phyloP scores from a whole-genome alignment of 1,139 yeast species.

The Candida anutae region DNA sequence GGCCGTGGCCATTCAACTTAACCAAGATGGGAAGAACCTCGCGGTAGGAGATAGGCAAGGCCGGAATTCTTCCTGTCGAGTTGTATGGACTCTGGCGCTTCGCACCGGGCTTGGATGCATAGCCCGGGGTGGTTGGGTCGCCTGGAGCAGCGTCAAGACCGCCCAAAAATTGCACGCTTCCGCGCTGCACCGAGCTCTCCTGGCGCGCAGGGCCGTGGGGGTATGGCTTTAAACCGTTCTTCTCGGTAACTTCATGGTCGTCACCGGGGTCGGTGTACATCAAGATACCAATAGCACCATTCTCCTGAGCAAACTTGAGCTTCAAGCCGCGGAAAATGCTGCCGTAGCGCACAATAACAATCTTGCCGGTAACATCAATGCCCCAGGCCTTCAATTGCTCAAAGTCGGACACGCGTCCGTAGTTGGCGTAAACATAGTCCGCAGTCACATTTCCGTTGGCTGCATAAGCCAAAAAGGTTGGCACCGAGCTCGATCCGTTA shows the following conservation, averaged over 20 bases:
- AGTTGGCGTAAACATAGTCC: slow-evolving; percentile 35
- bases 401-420: slow-evolving; percentile 33
- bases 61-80: slow-evolving; percentile 40
- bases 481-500: slow-evolving; percentile 32
- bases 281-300: slow-evolving; percentile 38
- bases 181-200: slow-evolving; percentile 47
- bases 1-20: slow-evolving; percentile 28
- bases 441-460: slow-evolving; percentile 44
- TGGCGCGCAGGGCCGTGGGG: slow-evolving; percentile 43
- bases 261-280: slow-evolving; percentile 41
- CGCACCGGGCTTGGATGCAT: slow-evolving; percentile 56
- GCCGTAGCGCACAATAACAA: slow-evolving; percentile 37
- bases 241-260: slow-evolving; percentile 34
- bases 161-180: slow-evolving; percentile 74
- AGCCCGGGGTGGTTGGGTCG: slow-evolving; percentile 86
- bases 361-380: slow-evolving; percentile 34
- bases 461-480: slow-evolving; percentile 40
- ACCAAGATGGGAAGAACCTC: slow-evolving; percentile 40
- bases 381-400: slow-evolving; percentile 22
- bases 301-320: slow-evolving; percentile 43
- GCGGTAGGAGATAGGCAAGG: slow-evolving; percentile 38
- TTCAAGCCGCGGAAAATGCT: slow-evolving; percentile 36
- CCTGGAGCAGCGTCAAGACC: slow-evolving; percentile 58
- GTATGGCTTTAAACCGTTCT: slow-evolving; percentile 37
- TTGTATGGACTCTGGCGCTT: slow-evolving; percentile 34